Conservation (phyloP, 371 early-diverging fungal species). For the Mucor velutinosus region DNA sequence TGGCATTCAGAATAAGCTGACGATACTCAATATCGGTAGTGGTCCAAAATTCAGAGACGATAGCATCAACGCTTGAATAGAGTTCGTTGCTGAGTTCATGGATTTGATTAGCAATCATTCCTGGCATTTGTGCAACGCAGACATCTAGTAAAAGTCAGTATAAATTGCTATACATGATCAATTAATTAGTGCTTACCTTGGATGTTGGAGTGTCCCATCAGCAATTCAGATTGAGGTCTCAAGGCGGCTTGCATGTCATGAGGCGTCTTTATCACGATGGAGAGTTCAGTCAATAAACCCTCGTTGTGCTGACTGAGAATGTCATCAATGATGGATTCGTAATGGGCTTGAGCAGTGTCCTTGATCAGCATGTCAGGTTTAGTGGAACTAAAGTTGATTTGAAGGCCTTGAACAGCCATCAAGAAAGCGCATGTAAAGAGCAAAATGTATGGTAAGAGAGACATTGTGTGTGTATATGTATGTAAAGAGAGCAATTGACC, state of each 20-base stretch:
- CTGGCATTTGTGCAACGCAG: conserved; percentile 32
- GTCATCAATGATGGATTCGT: conserved; percentile 22
- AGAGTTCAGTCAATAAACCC: conserved; percentile 15
- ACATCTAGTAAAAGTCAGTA: conserved; percentile 12
- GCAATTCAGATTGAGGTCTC: conserved; percentile 18
- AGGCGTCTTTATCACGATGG: conserved; percentile 16
- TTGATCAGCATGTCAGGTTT: neutral
- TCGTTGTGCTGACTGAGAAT: conserved; percentile 27
- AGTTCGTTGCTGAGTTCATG: conserved; percentile 23
- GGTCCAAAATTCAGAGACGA: conserved; percentile 10
- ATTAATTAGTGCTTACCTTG: conserved; percentile 12
- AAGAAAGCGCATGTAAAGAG: conserved; percentile 6
- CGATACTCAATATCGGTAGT: conserved; percentile 10
- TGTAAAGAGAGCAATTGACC: conserved; percentile 16
- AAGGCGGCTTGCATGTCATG: conserved; percentile 5
- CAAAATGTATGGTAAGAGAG: neutral
- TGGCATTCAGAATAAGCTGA: conserved; percentile 7
- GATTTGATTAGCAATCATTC: conserved; percentile 29
- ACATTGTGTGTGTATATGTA: neutral
- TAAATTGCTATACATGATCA: neutral
- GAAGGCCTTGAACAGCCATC: conserved; percentile 5
- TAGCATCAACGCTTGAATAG: conserved; percentile 7
- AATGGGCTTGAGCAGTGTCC: conserved; percentile 22
- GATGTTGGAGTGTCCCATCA: neutral
- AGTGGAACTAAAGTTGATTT: conserved; percentile 4